Base-by-base conservation (phyloP, 768 basidiomycete species). In the Phanerodontia chrysosporium region DNA sequence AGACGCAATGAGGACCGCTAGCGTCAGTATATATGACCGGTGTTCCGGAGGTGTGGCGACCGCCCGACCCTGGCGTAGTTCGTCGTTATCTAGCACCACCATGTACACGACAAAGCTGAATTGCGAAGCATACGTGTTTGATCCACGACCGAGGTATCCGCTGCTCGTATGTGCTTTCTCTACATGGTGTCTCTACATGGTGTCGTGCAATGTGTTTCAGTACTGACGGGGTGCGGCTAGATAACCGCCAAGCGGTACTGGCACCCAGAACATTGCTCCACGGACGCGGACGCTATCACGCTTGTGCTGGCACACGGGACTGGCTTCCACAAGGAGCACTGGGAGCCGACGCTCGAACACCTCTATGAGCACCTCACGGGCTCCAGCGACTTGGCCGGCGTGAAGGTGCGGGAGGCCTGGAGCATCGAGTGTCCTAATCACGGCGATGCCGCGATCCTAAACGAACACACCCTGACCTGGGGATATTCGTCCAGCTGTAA, bases 291-390 rank as follows among this genome's bases (percentile, higher is more conserved):
- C 18, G 82, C 77, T 0, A 49, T 77, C 12, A 83, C 83, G 0
- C 69, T 83, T 29, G 66, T 84, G 30, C 76, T 83, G 52, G 66
- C 80, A 1, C 83, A 85, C 62, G 82, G 77, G 7, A 82, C 80
- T 1, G 77, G 83, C 0, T 82, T 80, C 64, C 80, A 80, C 64
- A 84, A 84, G 61, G 83, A 84, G 63, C 74, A 74, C n/a, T 84
- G 81, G 80, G 83, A 84, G 61, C 82, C 83, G 0, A 75, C 76
- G 0, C 69, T 85, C 2, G 78, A 80, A 8, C 78, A 81, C 7
- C 65, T 84, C 18, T 77, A 73, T 49, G 58, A 39, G 1, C 49
- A 76, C 0, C 56, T 76, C 25, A 3, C 65, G 21, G 18, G 28
- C 9, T 1, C 29, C 49, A 14, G 58, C 1, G 28, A 28, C 36